Evolutionary conservation across 164 flowering plant genomes (phyloP), one percentile per base, ranked within the genome.

Genomic region (Vitis rotundifolia): DNA sequence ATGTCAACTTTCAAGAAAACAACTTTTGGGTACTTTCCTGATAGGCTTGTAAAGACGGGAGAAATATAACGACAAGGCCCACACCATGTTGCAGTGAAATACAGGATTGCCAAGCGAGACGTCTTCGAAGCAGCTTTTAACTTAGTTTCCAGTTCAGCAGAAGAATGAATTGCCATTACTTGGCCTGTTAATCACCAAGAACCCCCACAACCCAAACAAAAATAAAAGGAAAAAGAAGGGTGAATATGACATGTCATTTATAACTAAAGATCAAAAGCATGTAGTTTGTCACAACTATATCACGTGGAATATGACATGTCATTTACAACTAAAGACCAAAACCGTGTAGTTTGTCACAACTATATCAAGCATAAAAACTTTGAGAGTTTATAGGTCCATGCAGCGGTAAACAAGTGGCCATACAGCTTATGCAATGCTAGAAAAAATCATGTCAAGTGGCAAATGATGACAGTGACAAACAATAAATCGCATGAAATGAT

Each of bases 11-110:
- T 91, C 60, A 88, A 58, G 69, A 91, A 91, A 47, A 83, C 89
- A 37, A 78, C 81, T 72, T 88, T 85, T 5, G 83, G 81, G 71
- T 91, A 67, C 50, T 91, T 85, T 10, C 53, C 71, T 2, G 94
- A 92, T 49, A 88, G 68, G 76, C 70, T 82, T 72, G 84, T 66
- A 65, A 77, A 89, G 16, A 83, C 62, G 26, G 93, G 97, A 68
- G 90, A 76, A 26, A 89, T 82, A 77, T 78, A 72, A 19, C 94
- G 90, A 68, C 97, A 91, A 0, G 97, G 92, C 7, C 93, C 97
- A 72, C 97, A 89, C 93, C 93, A 91, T 59, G 88, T 69, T 55
- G 97, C 94, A 58, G 97, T 91, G 80, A 91, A 91, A 78, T 91
- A 91, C 64, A 91, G 63, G 69, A 91, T 70, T 37, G 80, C 77